These are phyloP conservation scores for Catenaria anguillulae DNA, from an alignment of 371 early-diverging fungal species.

Conservation along the genomic window DNA sequence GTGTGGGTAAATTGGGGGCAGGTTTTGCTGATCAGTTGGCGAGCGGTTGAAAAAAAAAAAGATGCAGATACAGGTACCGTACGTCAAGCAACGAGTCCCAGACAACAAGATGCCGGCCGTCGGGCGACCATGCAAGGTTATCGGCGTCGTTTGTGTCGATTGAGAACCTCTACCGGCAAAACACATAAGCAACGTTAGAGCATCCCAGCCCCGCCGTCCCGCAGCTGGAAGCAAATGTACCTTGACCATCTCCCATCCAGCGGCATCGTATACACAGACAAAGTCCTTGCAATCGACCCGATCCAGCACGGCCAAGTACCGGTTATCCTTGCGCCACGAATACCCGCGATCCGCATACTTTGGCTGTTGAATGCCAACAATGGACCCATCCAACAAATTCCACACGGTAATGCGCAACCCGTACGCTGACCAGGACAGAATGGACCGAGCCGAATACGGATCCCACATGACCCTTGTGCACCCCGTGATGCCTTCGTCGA, in stretches of 20 bases:
- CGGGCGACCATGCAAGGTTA: constrained; percentile 66
- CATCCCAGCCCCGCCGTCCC: too few relatives aligned
- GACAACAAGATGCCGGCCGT: constrained; percentile 53
- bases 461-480: constrained; percentile 41
- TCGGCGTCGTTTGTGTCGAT: constrained; percentile 50
- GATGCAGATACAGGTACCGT: constrained; percentile 18
- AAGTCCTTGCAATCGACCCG: constrained; percentile 48
- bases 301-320: constrained; percentile 48
- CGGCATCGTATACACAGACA: constrained; percentile 47
- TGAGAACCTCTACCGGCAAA: constrained; percentile 40
- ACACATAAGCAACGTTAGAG: too few relatives aligned
- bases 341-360: constrained; percentile 40
- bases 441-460: constrained; percentile 33
- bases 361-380: constrained; percentile 41
- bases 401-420: constrained; percentile 48
- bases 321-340: constrained; percentile 43
- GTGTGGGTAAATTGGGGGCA: constrained; percentile 1
- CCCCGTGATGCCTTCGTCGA: constrained; percentile 46
- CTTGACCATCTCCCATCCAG: constrained; percentile 42
- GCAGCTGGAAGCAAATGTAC: too few relatives aligned
- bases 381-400: constrained; percentile 34
- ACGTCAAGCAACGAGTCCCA: constrained; percentile 45
- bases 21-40: neutral
- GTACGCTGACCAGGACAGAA: constrained; percentile 48
- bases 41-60: constrained; percentile 7